Base-by-base conservation (phyloP, 345 rosid genomes). In the Ceriops tagal region DNA sequence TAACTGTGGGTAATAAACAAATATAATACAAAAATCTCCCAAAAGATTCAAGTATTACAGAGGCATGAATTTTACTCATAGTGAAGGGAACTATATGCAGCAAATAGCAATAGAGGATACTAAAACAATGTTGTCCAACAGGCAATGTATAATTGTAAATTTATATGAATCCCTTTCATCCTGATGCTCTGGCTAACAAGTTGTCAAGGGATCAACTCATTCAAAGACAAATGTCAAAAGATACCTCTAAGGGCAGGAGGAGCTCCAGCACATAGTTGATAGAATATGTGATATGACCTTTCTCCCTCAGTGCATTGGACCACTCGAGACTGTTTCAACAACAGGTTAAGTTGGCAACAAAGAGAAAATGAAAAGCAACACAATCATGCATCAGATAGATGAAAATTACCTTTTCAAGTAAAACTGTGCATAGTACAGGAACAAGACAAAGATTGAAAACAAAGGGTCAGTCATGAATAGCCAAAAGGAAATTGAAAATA, bases 191-290 rank as follows among this genome's bases (percentile, higher is more conserved):
- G 49, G 19, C 49, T 43, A 3, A 11, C 49, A 15, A 13, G 49
- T 43, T 43, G 49, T 43, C 1, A 3, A 13, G 49, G 18, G 49
- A 43, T 43, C 0, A 43, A 43, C 49, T 43, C 49, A 13, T 43
- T 43, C 31, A 65, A 65, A 56, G 22, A 64, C 16, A 35, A 9
- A 60, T 4, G 30, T 30, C 35, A 71, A 71, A 1, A 43, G 55
- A 58, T 80, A 93, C 99, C 99, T 87, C 89, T 81, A 58, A 95
- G 89, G 32, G 75, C 75, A 74, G 39, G 66, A 67, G 96, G 77
- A 75, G 99, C 99, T 70, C 99, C 99, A 59, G 91, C 93, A 80
- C 99, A 95, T 72, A 95, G 97, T 76, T 95, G 99, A 88, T 95
- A 95, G 80, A 95, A 95, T 81, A 95, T 87, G 78, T 95, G 99